Conservation (phyloP, 441 rosid species). For the Eutrema salsugineum region DNA sequence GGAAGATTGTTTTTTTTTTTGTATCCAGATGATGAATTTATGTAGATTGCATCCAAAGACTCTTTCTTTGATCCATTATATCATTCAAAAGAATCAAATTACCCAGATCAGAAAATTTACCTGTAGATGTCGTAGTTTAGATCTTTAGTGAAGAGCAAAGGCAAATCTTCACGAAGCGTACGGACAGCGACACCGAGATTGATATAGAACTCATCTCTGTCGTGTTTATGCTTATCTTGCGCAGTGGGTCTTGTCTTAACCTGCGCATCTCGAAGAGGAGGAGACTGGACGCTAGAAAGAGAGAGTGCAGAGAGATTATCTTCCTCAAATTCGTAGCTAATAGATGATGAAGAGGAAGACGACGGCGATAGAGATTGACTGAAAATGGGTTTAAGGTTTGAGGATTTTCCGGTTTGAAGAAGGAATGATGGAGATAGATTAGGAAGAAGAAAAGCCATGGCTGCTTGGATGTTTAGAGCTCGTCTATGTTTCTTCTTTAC, state of each 20-base stretch:
- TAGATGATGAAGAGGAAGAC: conserved; percentile 6
- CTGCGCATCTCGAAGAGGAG: conserved; percentile 45
- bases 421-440: conserved; percentile 59
- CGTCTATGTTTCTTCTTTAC: conserved; percentile 8
- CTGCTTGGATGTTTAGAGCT: conserved; percentile 7
- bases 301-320: conserved; percentile 23
- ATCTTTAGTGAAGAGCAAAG: conserved; percentile 62
- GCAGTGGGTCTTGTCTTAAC: conserved; percentile 30
- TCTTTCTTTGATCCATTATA: neutral
- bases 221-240: conserved; percentile 41
- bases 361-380: conserved; percentile 17
- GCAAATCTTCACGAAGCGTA: conserved; percentile 90
- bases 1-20: neutral
- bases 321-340: conserved; percentile 24
- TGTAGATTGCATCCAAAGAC: conserved; percentile 2
- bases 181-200: conserved; percentile 87
- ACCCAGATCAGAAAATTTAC: conserved; percentile 42
- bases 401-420: conserved; percentile 43
- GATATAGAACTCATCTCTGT: conserved; percentile 69
- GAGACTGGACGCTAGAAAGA: conserved; percentile 35
- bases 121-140: conserved; percentile 89
- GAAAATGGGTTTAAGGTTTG: conserved; percentile 36
- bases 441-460: conserved; percentile 77
- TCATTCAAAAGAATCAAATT: neutral
- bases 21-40: neutral